These are phyloP conservation scores for Phialophora expanda DNA, from an alignment of 2,329 filamentous ascomycete genomes.

Conservation along the genomic window DNA sequence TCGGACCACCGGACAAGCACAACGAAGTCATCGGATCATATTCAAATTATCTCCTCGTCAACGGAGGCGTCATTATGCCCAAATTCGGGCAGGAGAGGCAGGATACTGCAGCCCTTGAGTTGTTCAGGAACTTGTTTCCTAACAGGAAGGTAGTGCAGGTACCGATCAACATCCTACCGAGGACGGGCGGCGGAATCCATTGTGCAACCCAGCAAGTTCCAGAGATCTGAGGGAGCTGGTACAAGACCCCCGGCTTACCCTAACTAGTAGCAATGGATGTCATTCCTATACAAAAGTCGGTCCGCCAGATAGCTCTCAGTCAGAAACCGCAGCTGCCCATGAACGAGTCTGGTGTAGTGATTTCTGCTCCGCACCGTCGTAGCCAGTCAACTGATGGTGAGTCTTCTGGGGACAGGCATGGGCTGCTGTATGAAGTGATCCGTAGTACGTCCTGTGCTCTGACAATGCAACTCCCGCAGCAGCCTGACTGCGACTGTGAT, in stretches of 20 bases:
- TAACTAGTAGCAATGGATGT: not conserved
- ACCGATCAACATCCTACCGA: slow-evolving; percentile 41
- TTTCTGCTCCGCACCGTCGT: not conserved
- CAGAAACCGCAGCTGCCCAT: no score
- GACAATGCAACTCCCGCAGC: no score
- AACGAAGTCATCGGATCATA: slow-evolving; percentile 39
- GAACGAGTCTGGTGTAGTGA: not conserved
- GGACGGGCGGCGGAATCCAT: slow-evolving; percentile 43
- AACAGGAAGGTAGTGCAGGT: slow-evolving; percentile 42
- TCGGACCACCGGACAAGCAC: slow-evolving; percentile 16
- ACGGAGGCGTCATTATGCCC: slow-evolving; percentile 42
- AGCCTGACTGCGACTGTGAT: no score
- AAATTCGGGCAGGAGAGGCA: slow-evolving; percentile 40
- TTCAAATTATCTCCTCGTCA: slow-evolving; percentile 44
- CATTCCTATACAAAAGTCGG: not conserved
- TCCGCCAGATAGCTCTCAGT: not conserved
- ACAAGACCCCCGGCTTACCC: not conserved
- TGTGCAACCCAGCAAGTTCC: slow-evolving; percentile 44
- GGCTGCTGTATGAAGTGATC: not conserved
- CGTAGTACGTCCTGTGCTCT: not conserved
- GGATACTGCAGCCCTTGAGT: slow-evolving; percentile 40
- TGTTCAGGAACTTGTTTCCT: slow-evolving; percentile 40
- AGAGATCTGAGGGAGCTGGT: not conserved
- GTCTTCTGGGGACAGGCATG: not conserved
- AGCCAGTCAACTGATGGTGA: not conserved